phyloP scores from a whole-genome alignment of 345 rosid genomes.

The Eucalyptus regnans region DNA sequence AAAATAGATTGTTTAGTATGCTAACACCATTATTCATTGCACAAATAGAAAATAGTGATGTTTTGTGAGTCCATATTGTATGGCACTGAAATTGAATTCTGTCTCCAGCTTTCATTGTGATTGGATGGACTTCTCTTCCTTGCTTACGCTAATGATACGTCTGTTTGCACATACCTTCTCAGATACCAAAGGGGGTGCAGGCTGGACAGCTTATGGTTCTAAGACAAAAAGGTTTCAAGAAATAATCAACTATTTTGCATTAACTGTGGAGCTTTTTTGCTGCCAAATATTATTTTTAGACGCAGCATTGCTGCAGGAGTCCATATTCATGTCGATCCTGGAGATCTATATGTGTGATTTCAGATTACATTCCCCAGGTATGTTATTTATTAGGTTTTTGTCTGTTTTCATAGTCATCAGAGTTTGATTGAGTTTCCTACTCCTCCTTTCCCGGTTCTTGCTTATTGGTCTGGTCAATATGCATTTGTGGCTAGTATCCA shows the following conservation, averaged over 20 bases:
- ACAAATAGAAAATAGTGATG: background rate
- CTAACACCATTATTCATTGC: background rate
- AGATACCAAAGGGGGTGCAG: slow-evolving; percentile 84
- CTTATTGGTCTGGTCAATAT: background rate
- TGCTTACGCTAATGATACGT: background rate
- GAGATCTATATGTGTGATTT: slow-evolving; percentile 78
- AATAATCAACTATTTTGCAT: background rate
- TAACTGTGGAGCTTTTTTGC: background rate
- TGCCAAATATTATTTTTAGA: background rate
- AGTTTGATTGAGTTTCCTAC: background rate
- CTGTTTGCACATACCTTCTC: slow-evolving; percentile 6
- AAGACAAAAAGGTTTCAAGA: slow-evolving; percentile 56
- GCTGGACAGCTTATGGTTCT: slow-evolving; percentile 55
- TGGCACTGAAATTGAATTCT: background rate
- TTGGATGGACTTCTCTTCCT: background rate
- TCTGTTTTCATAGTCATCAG: background rate
- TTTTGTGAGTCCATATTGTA: background rate
- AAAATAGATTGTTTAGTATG: background rate
- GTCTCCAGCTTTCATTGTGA: background rate
- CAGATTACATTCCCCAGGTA: slow-evolving; percentile 66
- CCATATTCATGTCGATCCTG: slow-evolving; percentile 48
- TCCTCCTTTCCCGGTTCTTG: background rate
- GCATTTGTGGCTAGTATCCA: background rate
- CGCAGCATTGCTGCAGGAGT: slow-evolving; percentile 40
- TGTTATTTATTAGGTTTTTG: slow-evolving; percentile 2